Evolutionary conservation across 2,329 filamentous ascomycete genomes (phyloP).

Genomic region (Metarhizium humberi): DNA sequence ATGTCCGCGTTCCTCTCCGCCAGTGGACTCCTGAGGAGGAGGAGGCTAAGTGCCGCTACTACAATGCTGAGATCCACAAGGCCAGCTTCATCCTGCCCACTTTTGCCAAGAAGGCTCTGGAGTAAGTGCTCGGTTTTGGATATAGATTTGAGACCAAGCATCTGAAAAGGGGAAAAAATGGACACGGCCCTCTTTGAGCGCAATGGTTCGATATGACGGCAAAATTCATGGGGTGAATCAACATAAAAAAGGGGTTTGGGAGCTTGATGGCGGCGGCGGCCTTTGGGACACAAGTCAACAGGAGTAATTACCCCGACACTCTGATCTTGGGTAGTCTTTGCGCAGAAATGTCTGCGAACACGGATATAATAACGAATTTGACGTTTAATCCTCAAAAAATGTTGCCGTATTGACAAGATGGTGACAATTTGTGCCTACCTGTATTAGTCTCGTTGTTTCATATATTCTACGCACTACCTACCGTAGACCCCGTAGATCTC

Average conservation of each 20-base stretch:
- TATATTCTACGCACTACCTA: no score
- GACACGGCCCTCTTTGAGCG: background rate
- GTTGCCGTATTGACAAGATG: background rate
- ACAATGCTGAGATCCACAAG: conserved; percentile 94
- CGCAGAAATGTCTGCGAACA: background rate
- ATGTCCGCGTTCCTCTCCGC: conserved; percentile 80
- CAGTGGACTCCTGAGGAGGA: conserved; percentile 80
- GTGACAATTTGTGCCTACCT: background rate
- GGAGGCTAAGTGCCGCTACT: conserved; percentile 89
- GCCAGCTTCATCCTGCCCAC: conserved; percentile 88
- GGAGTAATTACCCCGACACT: background rate
- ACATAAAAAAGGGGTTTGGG: background rate
- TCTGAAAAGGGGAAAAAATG: background rate
- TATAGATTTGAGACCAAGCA: background rate
- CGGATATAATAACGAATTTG: background rate
- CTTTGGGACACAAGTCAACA: background rate
- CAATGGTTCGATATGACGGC: background rate
- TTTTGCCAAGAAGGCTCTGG: conserved; percentile 73
- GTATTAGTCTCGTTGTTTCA: background rate
- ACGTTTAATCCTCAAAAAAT: background rate
- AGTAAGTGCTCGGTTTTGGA: conserved; percentile 28
- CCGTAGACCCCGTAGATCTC: background rate
- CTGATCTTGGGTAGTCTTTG: background rate
- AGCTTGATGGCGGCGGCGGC: no score
- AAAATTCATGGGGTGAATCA: background rate